Conservation (phyloP, 1,139 yeast genomes). For the Lodderomyces metapsilosis region DNA sequence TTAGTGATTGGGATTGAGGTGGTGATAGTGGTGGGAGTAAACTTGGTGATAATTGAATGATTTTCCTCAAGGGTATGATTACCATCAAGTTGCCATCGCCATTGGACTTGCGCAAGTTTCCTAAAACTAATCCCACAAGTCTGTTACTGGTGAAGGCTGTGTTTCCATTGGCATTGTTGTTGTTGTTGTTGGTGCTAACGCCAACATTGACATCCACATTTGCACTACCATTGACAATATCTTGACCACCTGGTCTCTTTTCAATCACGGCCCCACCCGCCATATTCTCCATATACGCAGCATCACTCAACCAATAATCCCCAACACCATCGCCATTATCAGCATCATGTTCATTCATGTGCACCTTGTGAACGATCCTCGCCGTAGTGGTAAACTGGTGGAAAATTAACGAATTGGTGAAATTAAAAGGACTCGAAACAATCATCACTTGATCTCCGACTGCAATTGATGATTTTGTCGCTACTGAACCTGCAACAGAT, state of each 20-base stretch:
- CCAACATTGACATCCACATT: neutral
- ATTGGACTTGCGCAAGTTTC: constrained; percentile 46
- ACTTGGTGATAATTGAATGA: constrained; percentile 10
- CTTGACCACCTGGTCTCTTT: neutral
- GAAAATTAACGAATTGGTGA: constrained; percentile 58
- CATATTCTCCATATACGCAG: constrained; percentile 61
- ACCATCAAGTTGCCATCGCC: constrained; percentile 63
- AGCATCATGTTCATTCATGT: constrained; percentile 12
- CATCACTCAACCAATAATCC: constrained; percentile 46
- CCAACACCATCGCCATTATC: constrained; percentile 2
- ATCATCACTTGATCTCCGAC: constrained; percentile 22
- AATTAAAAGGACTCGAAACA: constrained; percentile 53
- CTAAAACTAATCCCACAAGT: constrained; percentile 54
- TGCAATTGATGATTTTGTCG: neutral
- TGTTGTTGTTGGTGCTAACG: constrained; percentile 9
- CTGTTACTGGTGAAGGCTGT: neutral
- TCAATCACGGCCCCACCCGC: constrained; percentile 52
- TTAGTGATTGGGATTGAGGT: neutral
- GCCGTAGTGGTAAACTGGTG: constrained; percentile 49
- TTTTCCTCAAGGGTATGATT: constrained; percentile 48
- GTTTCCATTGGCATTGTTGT: no score
- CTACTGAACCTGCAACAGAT: neutral
- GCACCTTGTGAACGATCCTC: constrained; percentile 24
- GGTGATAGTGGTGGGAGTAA: constrained; percentile 5
- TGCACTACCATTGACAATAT: neutral